phyloP scores from a whole-genome alignment of 805 yeast species.

The Cyberlindnera americana region DNA sequence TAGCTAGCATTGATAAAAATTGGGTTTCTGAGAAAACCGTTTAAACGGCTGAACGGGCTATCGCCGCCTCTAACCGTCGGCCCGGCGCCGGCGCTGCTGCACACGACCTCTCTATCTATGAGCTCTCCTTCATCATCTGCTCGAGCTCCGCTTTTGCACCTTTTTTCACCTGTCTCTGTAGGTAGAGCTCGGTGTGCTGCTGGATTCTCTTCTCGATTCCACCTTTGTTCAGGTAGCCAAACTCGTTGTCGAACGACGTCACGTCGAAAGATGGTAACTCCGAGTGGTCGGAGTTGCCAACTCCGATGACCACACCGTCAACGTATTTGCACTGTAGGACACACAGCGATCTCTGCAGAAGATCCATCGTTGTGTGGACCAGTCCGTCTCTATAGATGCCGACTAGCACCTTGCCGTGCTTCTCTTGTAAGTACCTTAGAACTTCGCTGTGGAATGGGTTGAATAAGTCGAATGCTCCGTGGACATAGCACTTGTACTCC shows the following conservation, averaged over 20 bases:
- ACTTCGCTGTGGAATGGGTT: constrained; percentile 90
- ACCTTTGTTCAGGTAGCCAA: constrained; percentile 60
- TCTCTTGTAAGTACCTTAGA: constrained; percentile 44
- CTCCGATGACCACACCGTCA: constrained; percentile 63
- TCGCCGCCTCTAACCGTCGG: too few relatives aligned
- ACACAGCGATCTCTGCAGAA: constrained; percentile 81
- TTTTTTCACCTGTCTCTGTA: constrained; percentile 82
- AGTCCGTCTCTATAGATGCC: constrained; percentile 70
- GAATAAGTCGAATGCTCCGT: constrained; percentile 89
- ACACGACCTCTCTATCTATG: too few relatives aligned
- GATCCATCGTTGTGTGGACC: constrained; percentile 80
- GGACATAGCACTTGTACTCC: constrained; percentile 47
- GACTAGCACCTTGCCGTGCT: constrained; percentile 46
- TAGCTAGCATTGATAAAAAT: too few relatives aligned
- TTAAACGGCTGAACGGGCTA: too few relatives aligned
- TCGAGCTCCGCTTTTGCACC: constrained; percentile 72
- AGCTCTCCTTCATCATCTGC: constrained; percentile 21
- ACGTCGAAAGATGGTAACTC: constrained; percentile 8
- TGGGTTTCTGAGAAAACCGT: too few relatives aligned
- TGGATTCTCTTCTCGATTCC: constrained; percentile 75
- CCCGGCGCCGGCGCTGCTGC: too few relatives aligned
- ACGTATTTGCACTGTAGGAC: constrained; percentile 84
- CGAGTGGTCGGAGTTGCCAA: too few relatives aligned
- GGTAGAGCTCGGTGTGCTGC: constrained; percentile 63
- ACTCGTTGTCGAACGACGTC: constrained; percentile 49